Base-by-base conservation (phyloP, 768 basidiomycete genomes). In the Gloeopeniophorella convolvens region DNA sequence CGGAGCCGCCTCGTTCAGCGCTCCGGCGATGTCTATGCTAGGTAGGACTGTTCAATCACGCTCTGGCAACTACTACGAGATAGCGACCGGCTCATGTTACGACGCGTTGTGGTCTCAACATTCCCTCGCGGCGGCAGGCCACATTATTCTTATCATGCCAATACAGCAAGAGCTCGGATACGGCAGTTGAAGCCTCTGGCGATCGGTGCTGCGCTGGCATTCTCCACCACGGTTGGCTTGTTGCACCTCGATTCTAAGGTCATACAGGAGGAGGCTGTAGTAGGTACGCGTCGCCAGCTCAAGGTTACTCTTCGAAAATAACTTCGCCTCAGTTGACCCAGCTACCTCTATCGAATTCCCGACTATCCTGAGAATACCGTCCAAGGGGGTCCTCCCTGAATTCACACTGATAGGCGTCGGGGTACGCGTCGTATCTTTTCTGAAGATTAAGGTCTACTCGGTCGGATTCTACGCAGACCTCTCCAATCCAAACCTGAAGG, bases 401-500 rank as follows among this genome's bases (percentile, higher is more conserved):
- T 77, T 89, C 59, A 76, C 80, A 10, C 75, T 95, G 5, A 68
- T 96, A 16, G 93, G 93, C 5, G 70, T 90, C 1, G 93, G 93
- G 20, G 89, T 92, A 32, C 74, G 93, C 42, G 89, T 83, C 0
- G 91, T 96, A 26, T 91, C 90, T 12, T 92, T 96, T 67, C 72
- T 95, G 32, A 76, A 83, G 6, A 78, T 96, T 56, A 82, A 89
- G 62, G 92, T 95, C 13, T 96, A 96, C 67, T 86, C 85, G 10
- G 80, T 90, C 28, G 93, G 79, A 2, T 91, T 96, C 68, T 96
- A 95, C 65, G 85, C 89, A 5, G 90, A 95, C 63, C 68, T 91
- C 36, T 60, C 70, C n/a, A 78, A 82, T 54, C 78, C 82, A 1
- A 74, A 72, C 34, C 71, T 88, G 50, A 73, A 75, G 45, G 84